Evolutionary conservation across 2,329 filamentous ascomycete genomes (phyloP).

Genomic region (Botryotinia globosa): DNA sequence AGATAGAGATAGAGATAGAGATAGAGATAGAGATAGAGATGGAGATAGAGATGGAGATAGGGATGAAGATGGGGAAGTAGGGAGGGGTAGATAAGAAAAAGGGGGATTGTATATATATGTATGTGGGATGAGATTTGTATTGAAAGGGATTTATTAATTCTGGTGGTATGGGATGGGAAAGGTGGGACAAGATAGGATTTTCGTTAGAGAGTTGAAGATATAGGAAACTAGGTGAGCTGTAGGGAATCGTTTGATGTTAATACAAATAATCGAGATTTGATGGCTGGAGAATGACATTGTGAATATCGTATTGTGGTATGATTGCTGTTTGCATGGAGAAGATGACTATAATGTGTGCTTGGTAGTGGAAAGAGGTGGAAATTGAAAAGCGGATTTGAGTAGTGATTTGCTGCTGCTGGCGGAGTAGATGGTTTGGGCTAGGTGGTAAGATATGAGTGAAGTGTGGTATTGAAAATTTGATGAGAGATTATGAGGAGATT

Average conservation of each 20-base stretch:
- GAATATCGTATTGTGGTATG: not conserved
- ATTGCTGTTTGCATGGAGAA: not conserved
- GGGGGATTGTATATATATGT: no score
- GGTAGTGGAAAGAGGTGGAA: not conserved
- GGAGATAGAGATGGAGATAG: no score
- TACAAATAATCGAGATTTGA: not conserved
- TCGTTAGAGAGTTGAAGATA: no score
- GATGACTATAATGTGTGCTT: not conserved
- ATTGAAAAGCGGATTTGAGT: not conserved
- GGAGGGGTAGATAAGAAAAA: no score
- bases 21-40: no score
- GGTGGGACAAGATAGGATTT: no score
- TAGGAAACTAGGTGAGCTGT: not conserved
- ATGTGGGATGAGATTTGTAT: no score
- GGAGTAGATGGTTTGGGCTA: not conserved
- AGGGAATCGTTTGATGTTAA: not conserved
- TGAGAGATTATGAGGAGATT: not conserved
- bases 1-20: no score
- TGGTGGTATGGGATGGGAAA: no score
- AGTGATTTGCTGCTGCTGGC: rapidly evolving
- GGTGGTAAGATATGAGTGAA: not conserved
- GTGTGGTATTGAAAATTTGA: not conserved
- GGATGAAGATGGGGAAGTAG: no score
- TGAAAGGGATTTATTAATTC: no score
- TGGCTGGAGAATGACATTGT: not conserved